Conservation (phyloP, 768 basidiomycete genomes). For the Leucocoprinus leucothites region DNA sequence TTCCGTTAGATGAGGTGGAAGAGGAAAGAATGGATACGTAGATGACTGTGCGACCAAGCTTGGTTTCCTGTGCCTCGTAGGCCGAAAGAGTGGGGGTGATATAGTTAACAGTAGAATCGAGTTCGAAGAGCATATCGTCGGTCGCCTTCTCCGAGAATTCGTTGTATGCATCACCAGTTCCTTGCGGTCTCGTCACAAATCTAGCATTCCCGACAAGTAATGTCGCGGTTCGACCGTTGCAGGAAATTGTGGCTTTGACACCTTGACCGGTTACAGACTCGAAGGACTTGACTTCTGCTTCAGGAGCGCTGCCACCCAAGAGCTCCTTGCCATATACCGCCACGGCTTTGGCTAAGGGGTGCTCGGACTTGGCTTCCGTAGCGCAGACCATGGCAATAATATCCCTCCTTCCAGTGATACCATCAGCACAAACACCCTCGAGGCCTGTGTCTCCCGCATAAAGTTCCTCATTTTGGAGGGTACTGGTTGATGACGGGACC, state of each 20-base stretch:
- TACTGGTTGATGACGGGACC: slow-evolving; percentile 39
- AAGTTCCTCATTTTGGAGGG: slow-evolving; percentile 28
- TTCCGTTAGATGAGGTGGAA: slow-evolving; percentile 3
- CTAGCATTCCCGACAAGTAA: slow-evolving; percentile 74
- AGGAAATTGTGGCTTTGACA: slow-evolving; percentile 64
- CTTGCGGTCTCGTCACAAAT: slow-evolving; percentile 46
- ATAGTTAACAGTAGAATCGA: background rate
- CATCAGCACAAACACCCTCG: slow-evolving; percentile 55
- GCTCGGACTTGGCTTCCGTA: slow-evolving; percentile 90
- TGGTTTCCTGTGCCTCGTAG: slow-evolving; percentile 72
- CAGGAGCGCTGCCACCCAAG: slow-evolving; percentile 40
- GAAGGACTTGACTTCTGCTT: slow-evolving; percentile 65
- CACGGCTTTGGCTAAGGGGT: slow-evolving; percentile 93
- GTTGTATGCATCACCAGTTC: slow-evolving; percentile 45
- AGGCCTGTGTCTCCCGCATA: slow-evolving; percentile 43
- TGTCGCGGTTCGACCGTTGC: slow-evolving; percentile 50
- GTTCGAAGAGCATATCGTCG: slow-evolving; percentile 20
- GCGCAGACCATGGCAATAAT: slow-evolving; percentile 81
- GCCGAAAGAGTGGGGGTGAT: slow-evolving; percentile 57
- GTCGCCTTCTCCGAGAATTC: slow-evolving; percentile 59
- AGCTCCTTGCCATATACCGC: slow-evolving; percentile 75
- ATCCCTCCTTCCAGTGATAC: slow-evolving; percentile 51
- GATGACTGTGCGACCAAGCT: slow-evolving; percentile 79
- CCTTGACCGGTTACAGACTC: slow-evolving; percentile 90
- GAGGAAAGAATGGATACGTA: slow-evolving; percentile 64